Percentiles rank a stretch among this genome's conserved stretches.
phyloP scores from a whole-genome alignment of 495 filamentous ascomycete genomes.

The Penicillium chermesinum region DNA sequence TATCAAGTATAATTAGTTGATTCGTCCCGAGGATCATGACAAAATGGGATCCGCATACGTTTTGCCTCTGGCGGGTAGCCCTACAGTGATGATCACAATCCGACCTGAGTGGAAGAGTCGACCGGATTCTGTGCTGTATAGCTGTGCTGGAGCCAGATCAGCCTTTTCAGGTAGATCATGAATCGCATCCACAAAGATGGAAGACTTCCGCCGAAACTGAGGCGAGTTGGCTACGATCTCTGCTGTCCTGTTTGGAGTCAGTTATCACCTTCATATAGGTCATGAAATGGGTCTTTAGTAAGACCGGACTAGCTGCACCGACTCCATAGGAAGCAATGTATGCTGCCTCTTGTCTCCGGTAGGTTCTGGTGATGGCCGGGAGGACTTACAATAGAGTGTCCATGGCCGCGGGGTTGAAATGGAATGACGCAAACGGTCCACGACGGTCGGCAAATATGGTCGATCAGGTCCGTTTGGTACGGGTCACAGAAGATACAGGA shows the following conservation, averaged over 20 bases:
- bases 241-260: conserved; percentile 52
- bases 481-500: too few species aligned
- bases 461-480: too few species aligned
- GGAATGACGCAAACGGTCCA: conserved; percentile 2
- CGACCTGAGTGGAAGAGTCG: conserved; percentile 94
- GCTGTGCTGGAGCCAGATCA: conserved; percentile 87
- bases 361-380: neutral
- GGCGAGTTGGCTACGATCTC: conserved; percentile 84
- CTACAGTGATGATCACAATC: conserved; percentile 96
- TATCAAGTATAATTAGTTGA: conserved; percentile 8
- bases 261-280: conserved; percentile 1
- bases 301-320: too few species aligned
- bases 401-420: conserved; percentile 44
- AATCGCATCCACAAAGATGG: conserved; percentile 94
- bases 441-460: too few species aligned
- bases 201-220: conserved; percentile 78
- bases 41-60: conserved; percentile 55
- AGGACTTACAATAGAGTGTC: conserved; percentile 72
- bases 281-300: too few species aligned
- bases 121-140: conserved; percentile 97
- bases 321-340: too few species aligned
- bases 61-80: conserved; percentile 92
- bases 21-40: neutral
- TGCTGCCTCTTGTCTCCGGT: neutral
- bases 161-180: conserved; percentile 84